Evolutionary conservation across 371 early-diverging fungal species (phyloP).

Genomic region (Syncephalastrum contaminatum): DNA sequence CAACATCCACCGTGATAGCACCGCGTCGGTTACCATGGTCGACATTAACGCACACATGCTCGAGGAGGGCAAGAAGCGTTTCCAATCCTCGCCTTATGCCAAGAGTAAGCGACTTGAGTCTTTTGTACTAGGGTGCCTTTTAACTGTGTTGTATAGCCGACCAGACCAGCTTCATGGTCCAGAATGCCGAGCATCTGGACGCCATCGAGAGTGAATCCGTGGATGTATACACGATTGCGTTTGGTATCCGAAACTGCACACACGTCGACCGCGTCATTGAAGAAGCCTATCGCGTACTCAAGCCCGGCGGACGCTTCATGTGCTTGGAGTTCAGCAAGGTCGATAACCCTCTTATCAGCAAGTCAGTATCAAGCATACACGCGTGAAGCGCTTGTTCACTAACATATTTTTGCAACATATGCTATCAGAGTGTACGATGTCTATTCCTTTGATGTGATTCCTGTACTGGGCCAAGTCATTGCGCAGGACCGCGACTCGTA

Average conservation of each 20-base stretch:
- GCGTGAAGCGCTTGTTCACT: too few species aligned
- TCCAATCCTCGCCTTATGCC: slow-evolving; percentile 58
- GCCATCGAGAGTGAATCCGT: slow-evolving; percentile 75
- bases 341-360: slow-evolving; percentile 82
- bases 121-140: too few species aligned
- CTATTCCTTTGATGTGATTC: slow-evolving; percentile 95
- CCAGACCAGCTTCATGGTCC: slow-evolving; percentile 71
- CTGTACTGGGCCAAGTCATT: slow-evolving; percentile 83
- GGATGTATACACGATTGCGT: slow-evolving; percentile 95
- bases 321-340: slow-evolving; percentile 92
- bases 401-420: slow-evolving; percentile 4
- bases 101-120: slow-evolving; percentile 53
- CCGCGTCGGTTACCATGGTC: slow-evolving; percentile 83
- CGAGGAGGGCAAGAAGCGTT: slow-evolving; percentile 83
- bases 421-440: slow-evolving; percentile 76
- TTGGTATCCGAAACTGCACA: slow-evolving; percentile 97
- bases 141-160: slow-evolving; percentile 37
- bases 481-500: slow-evolving; percentile 93
- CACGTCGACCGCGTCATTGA: slow-evolving; percentile 85
- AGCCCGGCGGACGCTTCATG: slow-evolving; percentile 95
- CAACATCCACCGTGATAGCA: slow-evolving; percentile 61
- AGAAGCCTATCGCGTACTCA: slow-evolving; percentile 93
- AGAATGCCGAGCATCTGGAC: slow-evolving; percentile 88
- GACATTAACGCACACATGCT: slow-evolving; percentile 97
- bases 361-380: slow-evolving; percentile 41